Evolutionary conservation across 2,329 filamentous ascomycete species (phyloP), one percentile per base, ranked within the genome.

Genomic region (Alternaria triticimaculans): DNA sequence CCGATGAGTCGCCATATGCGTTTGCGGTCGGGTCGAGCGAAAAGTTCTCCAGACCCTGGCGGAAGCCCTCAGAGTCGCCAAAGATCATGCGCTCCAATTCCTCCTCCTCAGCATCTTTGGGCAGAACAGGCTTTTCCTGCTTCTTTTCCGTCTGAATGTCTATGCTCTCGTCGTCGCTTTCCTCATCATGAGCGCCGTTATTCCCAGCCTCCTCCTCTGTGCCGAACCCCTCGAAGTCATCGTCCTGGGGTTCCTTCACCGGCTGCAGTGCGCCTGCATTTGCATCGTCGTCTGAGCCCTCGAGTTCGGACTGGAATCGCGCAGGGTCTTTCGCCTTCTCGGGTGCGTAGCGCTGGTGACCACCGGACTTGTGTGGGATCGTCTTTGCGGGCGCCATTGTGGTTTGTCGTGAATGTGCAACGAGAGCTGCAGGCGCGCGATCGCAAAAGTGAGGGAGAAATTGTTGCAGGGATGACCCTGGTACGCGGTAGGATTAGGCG

Each of bases 51-150:
- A 98, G 83, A 45, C 90, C 90, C 61, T 90, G 86, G 62, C 90
- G 87, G 79, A 98, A 98, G 33, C 90, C 92, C n/a, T 88, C 87
- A 50, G 90, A 89, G 81, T 97, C 92, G 59, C 96, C 96, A 66
- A 99, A 92, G 4, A 99, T 92, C 66, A 97, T 84, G 68, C 90
- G 88, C 82, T 97, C 95, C 28, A 97, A 88, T 77, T 95, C 93
- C 75, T 91, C 89, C 79, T 97, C 94, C 56, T 92, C 89, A 14
- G 89, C 89, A 77, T 97, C 93, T 77, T 95, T 96, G 55, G 92
- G 90, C 23, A 73, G 49, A 21, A 72, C 62, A 9, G 65, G 62
- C 62, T 70, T 72, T 50, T 74, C 72, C n/a, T 64, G 64, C 64
- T 76, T 72, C 23, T 66, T 48, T 15, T 75, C 67, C 28, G 71